Evolutionary conservation across 768 basidiomycete species (phyloP).

Genomic region (Leccinum variicolor): DNA sequence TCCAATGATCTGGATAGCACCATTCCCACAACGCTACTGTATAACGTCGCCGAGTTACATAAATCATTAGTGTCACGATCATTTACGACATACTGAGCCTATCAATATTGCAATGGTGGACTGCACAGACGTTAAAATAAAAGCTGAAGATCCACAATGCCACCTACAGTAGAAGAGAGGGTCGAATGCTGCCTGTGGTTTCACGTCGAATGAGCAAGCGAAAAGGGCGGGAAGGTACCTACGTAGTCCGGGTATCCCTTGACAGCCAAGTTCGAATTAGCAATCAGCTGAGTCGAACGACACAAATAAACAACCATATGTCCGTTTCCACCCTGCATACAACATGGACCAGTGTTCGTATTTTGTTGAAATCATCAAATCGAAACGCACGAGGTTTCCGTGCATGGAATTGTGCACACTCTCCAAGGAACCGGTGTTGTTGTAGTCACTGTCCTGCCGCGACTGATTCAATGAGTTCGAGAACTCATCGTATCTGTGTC

Average conservation of each 20-base stretch:
- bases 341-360: neutral
- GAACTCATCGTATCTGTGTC: constrained; percentile 27
- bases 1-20: constrained; percentile 29
- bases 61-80: neutral
- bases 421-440: constrained; percentile 20
- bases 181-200: constrained; percentile 21
- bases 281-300: neutral
- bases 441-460: constrained; percentile 7
- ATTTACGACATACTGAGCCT: constrained; percentile 12
- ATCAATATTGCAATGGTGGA: constrained; percentile 26
- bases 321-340: constrained; percentile 23
- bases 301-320: constrained; percentile 22
- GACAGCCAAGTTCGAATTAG: neutral
- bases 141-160: neutral
- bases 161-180: constrained; percentile 26
- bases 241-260: constrained; percentile 24
- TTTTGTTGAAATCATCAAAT: neutral
- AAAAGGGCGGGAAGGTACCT: neutral
- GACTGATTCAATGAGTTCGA: constrained; percentile 25
- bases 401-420: constrained; percentile 20
- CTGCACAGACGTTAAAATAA: constrained; percentile 2
- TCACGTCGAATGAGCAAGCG: neutral
- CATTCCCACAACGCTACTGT: constrained; percentile 31
- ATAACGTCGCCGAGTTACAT: neutral
- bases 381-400: constrained; percentile 12